Conservation (phyloP, 257 asterid genomes). For the Primulina eburnea region DNA sequence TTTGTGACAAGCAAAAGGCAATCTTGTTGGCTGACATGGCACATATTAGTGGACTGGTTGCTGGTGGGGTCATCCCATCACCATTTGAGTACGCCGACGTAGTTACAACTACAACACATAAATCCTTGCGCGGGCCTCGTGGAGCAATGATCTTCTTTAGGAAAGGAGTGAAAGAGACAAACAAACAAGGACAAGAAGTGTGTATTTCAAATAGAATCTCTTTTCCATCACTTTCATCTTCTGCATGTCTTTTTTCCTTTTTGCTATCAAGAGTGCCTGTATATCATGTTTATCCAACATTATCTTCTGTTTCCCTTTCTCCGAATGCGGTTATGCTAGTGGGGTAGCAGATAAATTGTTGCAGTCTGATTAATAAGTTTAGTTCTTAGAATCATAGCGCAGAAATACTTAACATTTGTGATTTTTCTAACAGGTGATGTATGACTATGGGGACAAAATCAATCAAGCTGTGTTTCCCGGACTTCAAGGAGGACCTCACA, state of each 20-base stretch:
- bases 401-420: slow-evolving; percentile 5
- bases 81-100: slow-evolving; percentile 95
- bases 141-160: slow-evolving; percentile 98
- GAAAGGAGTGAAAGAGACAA: slow-evolving; percentile 84
- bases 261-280: neutral
- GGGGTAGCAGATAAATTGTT: neutral
- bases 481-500: slow-evolving; percentile 99
- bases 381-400: neutral
- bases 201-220: slow-evolving; percentile 26
- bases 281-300: neutral
- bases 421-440: slow-evolving; percentile 58
- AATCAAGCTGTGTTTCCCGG: slow-evolving; percentile 99
- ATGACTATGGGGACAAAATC: slow-evolving; percentile 87
- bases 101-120: slow-evolving; percentile 96
- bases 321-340: neutral
- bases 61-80: slow-evolving; percentile 97
- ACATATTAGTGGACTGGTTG: slow-evolving; percentile 96
- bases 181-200: slow-evolving; percentile 89
- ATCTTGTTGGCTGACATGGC: slow-evolving; percentile 96
- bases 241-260: neutral
- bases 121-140: slow-evolving; percentile 94
- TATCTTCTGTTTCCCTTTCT: neutral
- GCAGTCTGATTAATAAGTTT: neutral
- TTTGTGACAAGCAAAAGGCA: slow-evolving; percentile 89
- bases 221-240: neutral